phyloP scores from a whole-genome alignment of 495 filamentous ascomycete species.

The Neurospora sp. region DNA sequence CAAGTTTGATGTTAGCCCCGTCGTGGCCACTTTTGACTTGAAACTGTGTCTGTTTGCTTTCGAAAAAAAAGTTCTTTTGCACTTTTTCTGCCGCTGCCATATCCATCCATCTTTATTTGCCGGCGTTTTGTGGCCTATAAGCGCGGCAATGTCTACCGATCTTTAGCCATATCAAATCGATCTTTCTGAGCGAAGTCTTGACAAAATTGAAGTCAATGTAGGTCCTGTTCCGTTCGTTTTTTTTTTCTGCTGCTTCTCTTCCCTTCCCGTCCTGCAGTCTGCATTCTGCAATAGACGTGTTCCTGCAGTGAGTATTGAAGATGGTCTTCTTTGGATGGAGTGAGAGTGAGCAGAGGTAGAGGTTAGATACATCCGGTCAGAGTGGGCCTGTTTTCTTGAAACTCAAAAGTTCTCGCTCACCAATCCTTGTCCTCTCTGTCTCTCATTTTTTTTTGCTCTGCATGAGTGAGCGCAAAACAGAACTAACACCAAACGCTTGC shows the following conservation, averaged over 20 bases:
- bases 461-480: background rate
- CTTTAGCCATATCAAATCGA: background rate
- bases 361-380: background rate
- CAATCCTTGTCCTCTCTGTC: background rate
- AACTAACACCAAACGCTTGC: background rate
- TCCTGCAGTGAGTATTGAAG: background rate
- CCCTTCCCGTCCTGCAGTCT: background rate
- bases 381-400: background rate
- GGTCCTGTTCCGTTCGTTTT: background rate
- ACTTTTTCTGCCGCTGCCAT: background rate
- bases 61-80: background rate
- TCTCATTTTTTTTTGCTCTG: background rate
- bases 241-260: background rate
- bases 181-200: background rate
- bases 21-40: background rate
- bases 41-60: background rate
- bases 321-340: background rate
- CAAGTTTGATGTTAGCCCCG: background rate
- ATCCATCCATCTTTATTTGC: background rate
- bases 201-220: background rate
- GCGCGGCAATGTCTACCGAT: background rate
- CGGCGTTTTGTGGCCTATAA: background rate
- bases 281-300: background rate
- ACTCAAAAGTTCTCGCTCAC: background rate
- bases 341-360: background rate